phyloP scores from a whole-genome alignment of 441 rosid species.

The Dalechampia spathulata region DNA sequence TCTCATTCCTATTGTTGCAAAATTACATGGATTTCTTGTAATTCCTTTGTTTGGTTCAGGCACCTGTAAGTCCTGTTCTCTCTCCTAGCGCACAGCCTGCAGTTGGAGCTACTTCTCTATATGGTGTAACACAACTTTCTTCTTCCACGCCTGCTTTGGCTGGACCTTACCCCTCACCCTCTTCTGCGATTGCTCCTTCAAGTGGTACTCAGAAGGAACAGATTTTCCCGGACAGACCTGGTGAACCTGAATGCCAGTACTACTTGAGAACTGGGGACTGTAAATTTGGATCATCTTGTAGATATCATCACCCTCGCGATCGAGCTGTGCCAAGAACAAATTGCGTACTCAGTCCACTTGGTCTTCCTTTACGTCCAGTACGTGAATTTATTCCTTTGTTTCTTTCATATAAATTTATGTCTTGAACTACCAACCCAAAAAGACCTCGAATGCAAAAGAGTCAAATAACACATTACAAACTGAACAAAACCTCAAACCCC shows the following conservation, averaged over 20 bases:
- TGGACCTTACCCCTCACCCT: constrained; percentile 48
- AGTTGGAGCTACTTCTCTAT: constrained; percentile 66
- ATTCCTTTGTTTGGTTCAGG: constrained; percentile 36
- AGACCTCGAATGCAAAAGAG: too few species aligned
- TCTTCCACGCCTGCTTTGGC: constrained; percentile 56
- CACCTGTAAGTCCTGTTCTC: constrained; percentile 82
- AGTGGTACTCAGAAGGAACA: constrained; percentile 49
- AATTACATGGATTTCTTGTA: constrained; percentile 14
- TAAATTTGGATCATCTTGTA: constrained; percentile 80
- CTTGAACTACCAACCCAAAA: background rate
- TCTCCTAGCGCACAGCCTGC: constrained; percentile 91
- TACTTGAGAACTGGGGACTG: constrained; percentile 87
- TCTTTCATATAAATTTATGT: constrained; percentile 10
- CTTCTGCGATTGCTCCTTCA: constrained; percentile 43
- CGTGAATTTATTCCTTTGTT: constrained; percentile 13
- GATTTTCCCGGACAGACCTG: constrained; percentile 81
- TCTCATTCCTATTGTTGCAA: constrained; percentile 5
- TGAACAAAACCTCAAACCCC: background rate
- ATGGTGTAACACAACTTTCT: constrained; percentile 66
- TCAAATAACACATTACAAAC: too few species aligned
- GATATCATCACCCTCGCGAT: constrained; percentile 82
- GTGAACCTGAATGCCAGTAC: constrained; percentile 82
- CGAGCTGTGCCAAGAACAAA: constrained; percentile 49
- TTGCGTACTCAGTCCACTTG: constrained; percentile 59
- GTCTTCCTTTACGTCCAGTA: constrained; percentile 92